Evolutionary conservation across 345 rosid genomes (phyloP).

Genomic region (Rhizophora apiculata): DNA sequence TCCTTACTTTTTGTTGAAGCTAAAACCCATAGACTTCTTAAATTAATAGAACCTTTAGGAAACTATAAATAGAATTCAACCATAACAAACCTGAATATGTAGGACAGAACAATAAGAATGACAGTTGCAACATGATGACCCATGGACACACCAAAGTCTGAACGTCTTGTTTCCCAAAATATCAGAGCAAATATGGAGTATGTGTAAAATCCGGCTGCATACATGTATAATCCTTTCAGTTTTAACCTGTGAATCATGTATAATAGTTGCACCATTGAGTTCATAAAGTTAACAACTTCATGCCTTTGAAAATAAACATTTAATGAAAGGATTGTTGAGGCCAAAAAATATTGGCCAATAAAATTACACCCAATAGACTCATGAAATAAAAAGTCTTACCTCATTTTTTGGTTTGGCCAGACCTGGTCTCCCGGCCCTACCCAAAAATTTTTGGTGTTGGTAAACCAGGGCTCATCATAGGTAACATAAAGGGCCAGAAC

Average conservation of each 20-base stretch:
- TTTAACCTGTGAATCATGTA: slow-evolving; percentile 59
- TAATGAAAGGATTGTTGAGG: not conserved
- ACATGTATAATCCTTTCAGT: slow-evolving; percentile 83
- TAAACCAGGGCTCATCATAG: slow-evolving; percentile 85
- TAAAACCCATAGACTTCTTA: no score
- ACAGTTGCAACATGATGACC: slow-evolving; percentile 89
- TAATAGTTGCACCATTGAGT: not conserved
- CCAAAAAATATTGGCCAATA: not conserved
- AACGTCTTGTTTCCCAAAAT: slow-evolving; percentile 98
- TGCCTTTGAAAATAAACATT: not conserved
- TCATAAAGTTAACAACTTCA: slow-evolving; percentile 3
- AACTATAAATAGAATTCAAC: slow-evolving; percentile 4
- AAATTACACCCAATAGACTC: not conserved
- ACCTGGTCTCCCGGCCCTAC: slow-evolving; percentile 70
- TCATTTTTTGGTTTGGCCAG: slow-evolving; percentile 87
- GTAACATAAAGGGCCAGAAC: slow-evolving; percentile 53
- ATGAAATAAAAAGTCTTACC: slow-evolving; percentile 35
- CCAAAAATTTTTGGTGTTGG: slow-evolving; percentile 70
- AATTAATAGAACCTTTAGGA: no score
- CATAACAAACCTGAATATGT: slow-evolving; percentile 61
- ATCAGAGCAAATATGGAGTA: slow-evolving; percentile 94
- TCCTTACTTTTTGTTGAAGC: no score
- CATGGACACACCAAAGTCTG: slow-evolving; percentile 99
- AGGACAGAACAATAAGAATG: slow-evolving; percentile 77
- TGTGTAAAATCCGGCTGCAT: slow-evolving; percentile 87